Conservation (phyloP, 2,329 filamentous ascomycete genomes). For the Colletotrichum kahawae region DNA sequence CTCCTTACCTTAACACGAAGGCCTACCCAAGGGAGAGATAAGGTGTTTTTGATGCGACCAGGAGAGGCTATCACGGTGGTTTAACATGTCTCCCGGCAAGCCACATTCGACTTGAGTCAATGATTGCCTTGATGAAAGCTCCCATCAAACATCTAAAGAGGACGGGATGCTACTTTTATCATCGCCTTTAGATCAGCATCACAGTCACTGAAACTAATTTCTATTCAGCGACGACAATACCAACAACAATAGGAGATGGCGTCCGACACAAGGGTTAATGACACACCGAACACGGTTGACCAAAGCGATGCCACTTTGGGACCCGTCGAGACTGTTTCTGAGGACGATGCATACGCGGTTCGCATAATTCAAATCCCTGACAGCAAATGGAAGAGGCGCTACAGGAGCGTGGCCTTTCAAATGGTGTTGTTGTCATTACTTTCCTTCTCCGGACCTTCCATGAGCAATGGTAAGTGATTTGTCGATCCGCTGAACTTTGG, state of each 20-base stretch:
- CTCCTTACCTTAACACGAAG: neutral
- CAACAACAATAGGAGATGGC: neutral
- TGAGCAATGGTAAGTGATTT: neutral
- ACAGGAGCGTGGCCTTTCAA: neutral
- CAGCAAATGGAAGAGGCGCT: neutral
- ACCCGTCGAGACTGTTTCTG: neutral
- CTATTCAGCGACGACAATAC: neutral
- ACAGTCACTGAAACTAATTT: neutral
- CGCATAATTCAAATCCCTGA: neutral
- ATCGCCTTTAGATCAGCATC: neutral
- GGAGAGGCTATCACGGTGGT: neutral
- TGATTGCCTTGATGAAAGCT: neutral
- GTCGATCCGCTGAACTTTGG: accelerated
- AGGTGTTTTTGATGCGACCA: neutral
- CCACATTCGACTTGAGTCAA: neutral
- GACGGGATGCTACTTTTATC: neutral
- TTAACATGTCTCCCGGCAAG: neutral
- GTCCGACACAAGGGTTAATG: neutral
- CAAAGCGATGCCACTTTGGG: neutral
- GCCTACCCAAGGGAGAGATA: neutral
- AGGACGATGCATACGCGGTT: neutral
- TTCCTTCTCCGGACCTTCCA: neutral
- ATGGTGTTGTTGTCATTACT: neutral
- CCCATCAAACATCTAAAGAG: neutral
- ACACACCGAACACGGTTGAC: neutral